phyloP scores from a whole-genome alignment of 257 asterid species.

The Solanum chmielewskii region DNA sequence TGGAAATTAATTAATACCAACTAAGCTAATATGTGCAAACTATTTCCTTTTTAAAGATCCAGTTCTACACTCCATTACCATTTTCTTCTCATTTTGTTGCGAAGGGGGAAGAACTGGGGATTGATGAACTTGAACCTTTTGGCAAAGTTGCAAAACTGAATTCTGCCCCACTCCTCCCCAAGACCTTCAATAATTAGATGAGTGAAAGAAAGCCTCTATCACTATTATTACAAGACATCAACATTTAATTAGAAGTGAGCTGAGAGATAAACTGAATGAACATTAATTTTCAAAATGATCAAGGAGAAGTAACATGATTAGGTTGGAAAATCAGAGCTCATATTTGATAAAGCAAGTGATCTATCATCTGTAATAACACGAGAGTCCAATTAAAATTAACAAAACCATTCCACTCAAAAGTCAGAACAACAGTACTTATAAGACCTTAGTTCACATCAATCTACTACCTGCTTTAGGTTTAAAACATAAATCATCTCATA shows the following conservation, averaged over 20 bases:
- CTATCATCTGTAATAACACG: neutral
- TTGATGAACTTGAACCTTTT: neutral
- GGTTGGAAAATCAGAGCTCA: neutral
- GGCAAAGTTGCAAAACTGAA: neutral
- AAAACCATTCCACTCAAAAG: neutral
- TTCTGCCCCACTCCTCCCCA: neutral
- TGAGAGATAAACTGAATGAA: neutral
- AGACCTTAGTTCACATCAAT: neutral
- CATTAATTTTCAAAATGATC: neutral
- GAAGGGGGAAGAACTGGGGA: neutral
- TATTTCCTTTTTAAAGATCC: neutral
- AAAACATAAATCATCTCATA: neutral
- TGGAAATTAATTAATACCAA: neutral
- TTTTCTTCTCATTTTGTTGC: neutral
- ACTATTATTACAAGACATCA: neutral
- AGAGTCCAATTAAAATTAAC: neutral
- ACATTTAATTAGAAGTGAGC: neutral
- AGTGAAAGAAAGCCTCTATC: neutral
- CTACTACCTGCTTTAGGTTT: neutral
- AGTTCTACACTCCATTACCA: neutral
- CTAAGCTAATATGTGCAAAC: too few relatives aligned
- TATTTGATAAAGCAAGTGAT: neutral
- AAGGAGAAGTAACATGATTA: neutral
- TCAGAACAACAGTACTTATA: neutral
- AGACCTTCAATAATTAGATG: neutral